These are phyloP conservation scores for Citrus hindsii DNA, from an alignment of 345 rosid genomes.

Conservation along the genomic window DNA sequence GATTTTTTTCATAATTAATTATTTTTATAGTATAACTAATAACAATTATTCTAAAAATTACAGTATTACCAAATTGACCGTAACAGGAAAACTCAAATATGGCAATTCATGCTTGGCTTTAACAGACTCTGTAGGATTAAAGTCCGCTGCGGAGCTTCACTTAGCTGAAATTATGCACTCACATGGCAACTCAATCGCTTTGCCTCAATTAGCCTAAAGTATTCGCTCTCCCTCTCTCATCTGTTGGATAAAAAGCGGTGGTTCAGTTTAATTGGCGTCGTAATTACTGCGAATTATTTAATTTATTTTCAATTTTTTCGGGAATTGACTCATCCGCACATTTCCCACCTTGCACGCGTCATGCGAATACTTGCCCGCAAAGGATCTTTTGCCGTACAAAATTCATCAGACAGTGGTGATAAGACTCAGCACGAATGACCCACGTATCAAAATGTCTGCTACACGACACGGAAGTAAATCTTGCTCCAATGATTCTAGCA, in stretches of 20 bases:
- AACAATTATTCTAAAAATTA: no score
- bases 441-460: not conserved
- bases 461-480: not conserved
- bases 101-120: no score
- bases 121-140: no score
- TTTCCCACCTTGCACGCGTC: not conserved
- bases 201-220: no score
- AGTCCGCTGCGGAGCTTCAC: no score
- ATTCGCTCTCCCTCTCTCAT: not conserved
- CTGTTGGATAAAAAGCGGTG: not conserved
- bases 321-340: not conserved
- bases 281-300: no score
- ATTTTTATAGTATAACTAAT: no score
- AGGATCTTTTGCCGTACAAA: not conserved
- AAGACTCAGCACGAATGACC: not conserved
- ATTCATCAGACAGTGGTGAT: not conserved
- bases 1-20: rapidly evolving
- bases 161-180: no score
- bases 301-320: not conserved
- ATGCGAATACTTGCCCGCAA: not conserved
- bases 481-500: not conserved
- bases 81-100: no score
- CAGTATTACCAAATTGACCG: no score
- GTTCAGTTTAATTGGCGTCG: no score
- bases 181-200: no score